Conservation (phyloP, 345 rosid genomes). For the Euphorbia peplus region DNA sequence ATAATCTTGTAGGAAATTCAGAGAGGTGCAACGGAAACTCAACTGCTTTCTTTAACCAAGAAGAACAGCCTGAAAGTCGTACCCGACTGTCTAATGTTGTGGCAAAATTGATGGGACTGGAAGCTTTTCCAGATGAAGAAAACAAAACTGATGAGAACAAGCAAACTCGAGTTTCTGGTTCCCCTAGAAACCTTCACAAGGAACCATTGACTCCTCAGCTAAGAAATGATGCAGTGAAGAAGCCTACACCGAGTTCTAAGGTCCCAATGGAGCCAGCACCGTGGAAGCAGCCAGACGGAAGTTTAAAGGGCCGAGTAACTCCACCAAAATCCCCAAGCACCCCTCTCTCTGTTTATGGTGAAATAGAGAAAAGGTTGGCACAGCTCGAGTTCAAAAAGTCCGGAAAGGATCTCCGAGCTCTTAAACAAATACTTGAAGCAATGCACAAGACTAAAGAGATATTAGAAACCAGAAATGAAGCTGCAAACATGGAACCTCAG, state of each 20-base stretch:
- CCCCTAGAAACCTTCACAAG: constrained; percentile 44
- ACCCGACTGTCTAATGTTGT: constrained; percentile 63
- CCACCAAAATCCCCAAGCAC: constrained; percentile 27
- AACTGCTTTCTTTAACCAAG: constrained; percentile 21
- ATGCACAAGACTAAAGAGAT: constrained; percentile 62
- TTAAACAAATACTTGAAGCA: constrained; percentile 78
- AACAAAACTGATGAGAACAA: constrained; percentile 29
- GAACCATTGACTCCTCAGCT: constrained; percentile 41
- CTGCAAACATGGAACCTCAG: constrained; percentile 25
- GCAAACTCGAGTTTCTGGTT: constrained; percentile 36
- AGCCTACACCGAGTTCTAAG: constrained; percentile 41
- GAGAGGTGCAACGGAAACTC: constrained; percentile 20
- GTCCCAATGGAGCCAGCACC: constrained; percentile 65
- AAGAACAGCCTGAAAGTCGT: constrained; percentile 52
- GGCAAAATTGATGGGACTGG: constrained; percentile 92
- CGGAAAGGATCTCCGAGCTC: constrained; percentile 85
- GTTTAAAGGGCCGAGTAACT: constrained; percentile 25
- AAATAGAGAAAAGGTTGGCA: constrained; percentile 72
- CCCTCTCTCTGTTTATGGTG: constrained; percentile 60
- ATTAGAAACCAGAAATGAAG: constrained; percentile 39
- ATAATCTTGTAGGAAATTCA: constrained; percentile 28
- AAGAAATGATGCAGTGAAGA: constrained; percentile 43
- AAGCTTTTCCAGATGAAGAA: constrained; percentile 47
- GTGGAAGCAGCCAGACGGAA: constrained; percentile 58
- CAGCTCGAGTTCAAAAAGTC: constrained; percentile 71